Evolutionary conservation across 2,329 filamentous ascomycete species (phyloP).

Genomic region (Penicillium verrucosum): DNA sequence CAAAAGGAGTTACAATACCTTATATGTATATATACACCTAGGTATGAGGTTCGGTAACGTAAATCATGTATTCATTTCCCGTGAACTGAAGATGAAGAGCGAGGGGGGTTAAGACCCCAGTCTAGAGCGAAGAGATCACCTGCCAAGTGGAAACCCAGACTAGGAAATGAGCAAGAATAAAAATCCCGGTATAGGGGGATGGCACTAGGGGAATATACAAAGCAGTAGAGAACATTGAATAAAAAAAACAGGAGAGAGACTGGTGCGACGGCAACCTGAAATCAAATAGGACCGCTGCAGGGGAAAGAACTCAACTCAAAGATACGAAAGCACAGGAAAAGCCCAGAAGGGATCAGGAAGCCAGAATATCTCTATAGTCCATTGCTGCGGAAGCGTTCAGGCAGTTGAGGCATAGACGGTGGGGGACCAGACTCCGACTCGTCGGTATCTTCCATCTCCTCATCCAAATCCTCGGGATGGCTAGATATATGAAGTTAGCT

Average conservation of each 20-base stretch:
- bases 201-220: conserved; percentile 17
- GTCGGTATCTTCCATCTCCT: conserved; percentile 51
- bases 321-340: background rate
- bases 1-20: background rate
- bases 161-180: background rate
- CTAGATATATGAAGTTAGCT: conserved; percentile 23
- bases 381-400: conserved; percentile 28
- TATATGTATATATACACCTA: background rate
- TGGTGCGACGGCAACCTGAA: background rate
- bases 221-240: background rate
- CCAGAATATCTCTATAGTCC: conserved; percentile 14
- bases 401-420: conserved; percentile 35
- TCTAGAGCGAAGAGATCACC: background rate
- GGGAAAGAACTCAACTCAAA: background rate
- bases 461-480: conserved; percentile 65
- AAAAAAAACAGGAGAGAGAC: background rate
- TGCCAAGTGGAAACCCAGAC: background rate
- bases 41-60: background rate
- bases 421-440: conserved; percentile 20
- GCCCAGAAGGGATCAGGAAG: background rate
- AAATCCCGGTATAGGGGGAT: background rate
- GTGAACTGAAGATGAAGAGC: background rate
- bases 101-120: background rate
- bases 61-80: background rate
- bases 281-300: background rate